These are phyloP conservation scores for Vicia faba DNA, from an alignment of 306 rosid species.

Conservation along the genomic window DNA sequence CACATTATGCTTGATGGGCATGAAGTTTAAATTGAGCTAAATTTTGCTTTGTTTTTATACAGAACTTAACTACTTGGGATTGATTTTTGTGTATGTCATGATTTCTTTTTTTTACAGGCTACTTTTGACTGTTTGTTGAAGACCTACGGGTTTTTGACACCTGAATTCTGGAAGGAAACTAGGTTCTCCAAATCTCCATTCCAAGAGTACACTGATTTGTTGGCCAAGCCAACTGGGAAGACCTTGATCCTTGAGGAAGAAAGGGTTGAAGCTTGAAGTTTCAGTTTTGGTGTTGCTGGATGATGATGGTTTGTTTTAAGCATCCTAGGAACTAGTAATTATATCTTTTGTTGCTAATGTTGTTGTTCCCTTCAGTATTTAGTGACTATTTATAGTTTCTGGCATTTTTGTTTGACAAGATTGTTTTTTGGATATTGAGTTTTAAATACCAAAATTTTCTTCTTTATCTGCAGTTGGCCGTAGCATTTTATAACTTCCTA, in stretches of 20 bases:
- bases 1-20: background rate
- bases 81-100: background rate
- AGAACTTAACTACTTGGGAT: background rate
- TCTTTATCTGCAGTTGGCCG: no score
- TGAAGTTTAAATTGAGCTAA: background rate
- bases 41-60: no score
- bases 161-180: constrained; percentile 44
- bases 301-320: background rate
- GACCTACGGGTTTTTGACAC: constrained; percentile 41
- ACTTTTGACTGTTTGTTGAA: constrained; percentile 43
- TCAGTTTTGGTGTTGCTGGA: background rate
- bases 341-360: constrained; percentile 17
- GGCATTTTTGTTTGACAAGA: constrained; percentile 9
- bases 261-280: constrained; percentile 37
- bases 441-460: no score
- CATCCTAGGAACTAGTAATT: constrained; percentile 27
- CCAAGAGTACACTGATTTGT: constrained; percentile 43
- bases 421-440: constrained; percentile 3
- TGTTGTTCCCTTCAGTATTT: constrained; percentile 4
- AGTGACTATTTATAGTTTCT: background rate
- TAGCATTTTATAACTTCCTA: no score
- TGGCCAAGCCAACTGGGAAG: constrained; percentile 41
- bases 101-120: constrained; percentile 24
- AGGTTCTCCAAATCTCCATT: constrained; percentile 41
- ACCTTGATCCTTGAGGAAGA: constrained; percentile 40